Evolutionary conservation across 106 monocot genomes (phyloP), one percentile per base, ranked within the genome.

Genomic region (Platanthera zijinensis): DNA sequence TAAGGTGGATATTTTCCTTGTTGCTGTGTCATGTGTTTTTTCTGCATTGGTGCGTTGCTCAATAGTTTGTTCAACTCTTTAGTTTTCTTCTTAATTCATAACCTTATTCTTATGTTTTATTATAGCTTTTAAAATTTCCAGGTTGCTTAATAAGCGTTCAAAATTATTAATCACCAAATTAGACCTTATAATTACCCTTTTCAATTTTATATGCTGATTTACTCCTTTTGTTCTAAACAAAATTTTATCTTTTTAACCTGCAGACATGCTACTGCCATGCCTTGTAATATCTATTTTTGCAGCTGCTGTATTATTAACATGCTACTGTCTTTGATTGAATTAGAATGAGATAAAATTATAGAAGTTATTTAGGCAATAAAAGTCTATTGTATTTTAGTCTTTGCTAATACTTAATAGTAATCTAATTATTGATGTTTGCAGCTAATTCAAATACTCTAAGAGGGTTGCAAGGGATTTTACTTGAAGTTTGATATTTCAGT

Each of bases 261-360:
- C 74, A 54, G 74, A 74, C n/a, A n/a, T n/a, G n/a, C n/a, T 74
- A 14, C 39, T 74, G 56, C 74, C 74, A 14, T 74, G 74, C 74
- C 45, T 74, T 56, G 32, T 25, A 56, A 74, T 74, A 54, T 74
- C 74, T 22, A 28, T 74, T 14, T 39, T 74, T 74, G 54, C 74
- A 14, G 74, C 45, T 74, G 50, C 14, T 25, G 39, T 57, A 54
- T 39, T 74, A 28, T 6, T 39, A 32, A 54, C 15, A 39, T 74
- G 74, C 11, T 53, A 32, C 56, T 74, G 74, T 54, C 51, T 74
- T 57, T 54, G n/a, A n/a, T n/a, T n/a, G n/a, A n/a, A n/a, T n/a
- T n/a, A n/a, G n/a, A n/a, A n/a, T n/a, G n/a, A n/a, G n/a, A n/a
- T n/a, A n/a, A n/a, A n/a, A n/a, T n/a, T n/a, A n/a, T n/a, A n/a